Evolutionary conservation across 768 basidiomycete species (phyloP).

Genomic region (Steccherinum ochraceum): DNA sequence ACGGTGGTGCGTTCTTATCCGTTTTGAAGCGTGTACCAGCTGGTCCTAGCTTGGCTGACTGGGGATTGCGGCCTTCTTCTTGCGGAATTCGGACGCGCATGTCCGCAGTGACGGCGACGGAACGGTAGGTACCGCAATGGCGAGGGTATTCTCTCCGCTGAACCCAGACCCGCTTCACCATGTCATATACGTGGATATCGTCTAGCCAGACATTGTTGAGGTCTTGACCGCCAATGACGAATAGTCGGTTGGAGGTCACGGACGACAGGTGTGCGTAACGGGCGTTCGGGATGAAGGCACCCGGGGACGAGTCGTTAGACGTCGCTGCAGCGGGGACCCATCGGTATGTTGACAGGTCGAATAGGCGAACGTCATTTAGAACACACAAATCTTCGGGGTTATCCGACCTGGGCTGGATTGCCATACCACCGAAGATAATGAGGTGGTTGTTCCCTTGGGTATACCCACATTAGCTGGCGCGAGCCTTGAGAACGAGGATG

Average conservation of each 20-base stretch:
- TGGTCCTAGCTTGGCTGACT: conserved; percentile 33
- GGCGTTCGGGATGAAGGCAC: conserved; percentile 62
- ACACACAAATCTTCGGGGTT: conserved; percentile 82
- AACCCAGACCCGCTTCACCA: conserved; percentile 68
- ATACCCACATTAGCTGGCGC: background rate
- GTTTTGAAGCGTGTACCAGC: conserved; percentile 54
- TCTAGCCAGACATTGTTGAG: conserved; percentile 90
- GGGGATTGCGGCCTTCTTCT: conserved; percentile 43
- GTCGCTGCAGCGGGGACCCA: conserved; percentile 59
- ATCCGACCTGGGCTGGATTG: conserved; percentile 63
- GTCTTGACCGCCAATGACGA: conserved; percentile 95
- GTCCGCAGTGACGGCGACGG: conserved; percentile 77
- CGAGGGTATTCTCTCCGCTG: conserved; percentile 75
- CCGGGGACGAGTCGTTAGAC: conserved; percentile 23
- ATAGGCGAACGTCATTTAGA: conserved; percentile 88
- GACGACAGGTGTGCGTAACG: conserved; percentile 95
- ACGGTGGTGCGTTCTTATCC: conserved; percentile 32
- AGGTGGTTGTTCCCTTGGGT: conserved; percentile 78
- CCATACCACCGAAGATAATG: conserved; percentile 95
- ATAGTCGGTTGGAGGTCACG: conserved; percentile 74
- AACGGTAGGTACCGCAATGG: conserved; percentile 96
- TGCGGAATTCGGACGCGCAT: conserved; percentile 63
- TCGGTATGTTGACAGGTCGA: conserved; percentile 60
- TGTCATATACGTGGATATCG: conserved; percentile 87
- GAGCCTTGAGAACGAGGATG: background rate